Evolutionary conservation across 106 monocot species (phyloP).

Genomic region (Posidonia australis): DNA sequence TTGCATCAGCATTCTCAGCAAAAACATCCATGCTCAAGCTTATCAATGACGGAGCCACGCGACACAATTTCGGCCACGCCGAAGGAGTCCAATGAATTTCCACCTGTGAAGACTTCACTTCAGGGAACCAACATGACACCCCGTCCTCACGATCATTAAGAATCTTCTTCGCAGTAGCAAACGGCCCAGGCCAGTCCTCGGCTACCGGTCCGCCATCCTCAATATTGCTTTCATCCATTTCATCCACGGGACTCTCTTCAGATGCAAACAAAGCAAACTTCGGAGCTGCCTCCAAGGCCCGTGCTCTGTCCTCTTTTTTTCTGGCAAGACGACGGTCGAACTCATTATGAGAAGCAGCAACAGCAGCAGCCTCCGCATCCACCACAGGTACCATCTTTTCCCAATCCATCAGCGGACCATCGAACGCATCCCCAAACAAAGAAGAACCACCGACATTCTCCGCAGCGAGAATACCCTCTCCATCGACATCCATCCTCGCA

Average conservation of each 20-base stretch:
- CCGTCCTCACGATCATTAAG: constrained; percentile 29
- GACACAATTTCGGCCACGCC: neutral
- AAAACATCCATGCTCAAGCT: constrained; percentile 37
- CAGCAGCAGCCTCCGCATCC: neutral
- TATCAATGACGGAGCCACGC: constrained; percentile 17
- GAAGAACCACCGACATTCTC: neutral
- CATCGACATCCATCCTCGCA: neutral
- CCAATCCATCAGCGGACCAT: neutral
- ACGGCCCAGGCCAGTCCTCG: constrained; percentile 68
- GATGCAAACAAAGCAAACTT: constrained; percentile 53
- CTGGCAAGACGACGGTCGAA: neutral
- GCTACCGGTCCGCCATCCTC: neutral
- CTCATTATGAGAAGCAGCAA: neutral
- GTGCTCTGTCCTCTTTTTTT: constrained; percentile 14
- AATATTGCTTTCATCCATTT: constrained; percentile 3
- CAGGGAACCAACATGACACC: constrained; percentile 7
- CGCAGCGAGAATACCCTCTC: neutral
- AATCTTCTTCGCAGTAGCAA: constrained; percentile 48
- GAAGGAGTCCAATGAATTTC: constrained; percentile 39
- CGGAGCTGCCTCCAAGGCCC: constrained; percentile 38
- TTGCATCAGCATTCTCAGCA: constrained; percentile 34
- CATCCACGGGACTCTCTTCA: constrained; percentile 20
- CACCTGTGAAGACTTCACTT: constrained; percentile 3
- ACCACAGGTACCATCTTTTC: neutral
- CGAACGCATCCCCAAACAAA: neutral